Evolutionary conservation across 2,329 filamentous ascomycete genomes (phyloP), one percentile per base, ranked within the genome.

Genomic region (Botrytis porri): DNA sequence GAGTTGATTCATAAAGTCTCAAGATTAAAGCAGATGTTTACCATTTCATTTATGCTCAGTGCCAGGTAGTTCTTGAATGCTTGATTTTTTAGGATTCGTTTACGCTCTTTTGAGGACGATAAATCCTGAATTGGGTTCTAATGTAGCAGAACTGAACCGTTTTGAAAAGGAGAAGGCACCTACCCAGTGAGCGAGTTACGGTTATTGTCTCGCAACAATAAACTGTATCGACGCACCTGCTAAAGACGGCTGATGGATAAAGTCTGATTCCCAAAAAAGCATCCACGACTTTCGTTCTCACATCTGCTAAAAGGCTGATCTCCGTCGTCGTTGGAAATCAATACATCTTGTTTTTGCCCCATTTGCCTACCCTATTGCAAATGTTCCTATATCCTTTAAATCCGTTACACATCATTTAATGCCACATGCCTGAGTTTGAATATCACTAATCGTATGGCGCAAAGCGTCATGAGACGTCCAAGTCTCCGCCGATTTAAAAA

Each of bases 381-480:
- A 69, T 57, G 25, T 25, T 69, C 54, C 39, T 14, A 39, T 54
- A 29, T 41, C 25, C 37, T 20, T 32, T 57, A 57, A 14, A 41
- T 20, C 35, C 35, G 25, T 32, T 16, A 9, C 35, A 67, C 65
- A 29, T 41, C 20, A 32, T 32, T 32, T 41, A 1, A 41, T 69
- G 48, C 10, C n/a, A 63, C 14, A 69, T 69, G 25, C 35, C 48
- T 18, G 29, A 41, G 9, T 22, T 57, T 39, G 37, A 54, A 25
- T 48, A 60, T 14, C 62, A 25, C 5, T 54, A 45, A 32, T 20
- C 37, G 18, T 35, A 66, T 20, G 48, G 37, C 48, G n/a, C 61
- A 60, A 67, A 65, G 32, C 61, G 51, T 60, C 39, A 67, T 72
- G 70, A 67, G 29, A 69, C 62, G 63, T 72, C 25, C 39, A n/a